These are phyloP conservation scores for Fusarium tuaranense DNA, from an alignment of 2,329 filamentous ascomycete species.

Conservation along the genomic window DNA sequence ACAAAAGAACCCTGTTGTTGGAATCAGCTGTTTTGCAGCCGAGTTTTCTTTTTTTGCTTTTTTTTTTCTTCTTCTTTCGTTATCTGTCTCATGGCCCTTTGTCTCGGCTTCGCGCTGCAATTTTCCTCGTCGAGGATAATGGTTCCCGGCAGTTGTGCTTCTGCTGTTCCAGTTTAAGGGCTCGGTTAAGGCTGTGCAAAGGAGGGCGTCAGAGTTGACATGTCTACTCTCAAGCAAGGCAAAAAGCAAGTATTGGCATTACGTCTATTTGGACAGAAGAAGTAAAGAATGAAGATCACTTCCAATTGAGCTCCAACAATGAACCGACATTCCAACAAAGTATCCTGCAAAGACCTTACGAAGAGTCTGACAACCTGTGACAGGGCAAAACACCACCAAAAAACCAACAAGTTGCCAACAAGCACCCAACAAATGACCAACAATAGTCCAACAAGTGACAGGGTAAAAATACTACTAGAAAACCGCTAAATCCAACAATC, in stretches of 20 bases:
- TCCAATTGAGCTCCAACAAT: neutral
- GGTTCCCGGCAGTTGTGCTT: neutral
- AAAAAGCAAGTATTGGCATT: neutral
- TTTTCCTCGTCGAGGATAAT: neutral
- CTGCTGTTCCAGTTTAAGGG: no score
- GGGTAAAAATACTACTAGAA: neutral
- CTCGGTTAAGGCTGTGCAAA: neutral
- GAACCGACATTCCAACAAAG: neutral
- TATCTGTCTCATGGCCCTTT: neutral
- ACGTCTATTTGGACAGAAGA: neutral
- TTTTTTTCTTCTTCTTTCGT: neutral
- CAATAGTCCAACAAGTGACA: neutral
- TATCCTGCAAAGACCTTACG: no score
- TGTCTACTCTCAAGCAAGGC: neutral
- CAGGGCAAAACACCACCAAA: neutral
- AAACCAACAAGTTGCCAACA: neutral
- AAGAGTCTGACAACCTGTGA: neutral
- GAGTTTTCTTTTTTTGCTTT: neutral
- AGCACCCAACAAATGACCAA: neutral
- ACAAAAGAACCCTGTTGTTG: neutral
- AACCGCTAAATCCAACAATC: neutral
- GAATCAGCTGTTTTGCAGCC: slow-evolving; percentile 1
- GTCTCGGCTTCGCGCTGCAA: neutral
- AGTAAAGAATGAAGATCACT: neutral
- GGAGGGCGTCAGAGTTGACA: neutral